phyloP scores from a whole-genome alignment of 805 yeast genomes.

The Millerozyma miso region DNA sequence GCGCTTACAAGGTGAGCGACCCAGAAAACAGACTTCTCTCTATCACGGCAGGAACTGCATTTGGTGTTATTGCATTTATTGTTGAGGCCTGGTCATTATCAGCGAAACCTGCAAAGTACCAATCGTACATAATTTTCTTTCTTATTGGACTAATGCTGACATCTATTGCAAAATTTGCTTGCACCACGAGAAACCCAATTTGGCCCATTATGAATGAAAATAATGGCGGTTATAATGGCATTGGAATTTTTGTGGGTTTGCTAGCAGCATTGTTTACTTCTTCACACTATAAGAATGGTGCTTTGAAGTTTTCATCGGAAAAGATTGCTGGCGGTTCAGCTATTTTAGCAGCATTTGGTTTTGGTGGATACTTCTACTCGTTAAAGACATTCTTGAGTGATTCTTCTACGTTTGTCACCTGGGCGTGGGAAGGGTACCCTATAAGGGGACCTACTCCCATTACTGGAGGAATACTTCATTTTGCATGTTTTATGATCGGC shows the following conservation, averaged over 20 bases:
- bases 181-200: conserved; percentile 84
- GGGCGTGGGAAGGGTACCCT: conserved; percentile 97
- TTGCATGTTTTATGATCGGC: conserved; percentile 58
- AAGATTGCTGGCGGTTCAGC: conserved; percentile 38
- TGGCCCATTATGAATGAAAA: conserved; percentile 90
- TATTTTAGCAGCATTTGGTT: conserved; percentile 56
- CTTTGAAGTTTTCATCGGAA: conserved; percentile 6
- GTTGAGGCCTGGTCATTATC: conserved; percentile 42
- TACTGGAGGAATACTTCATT: conserved; percentile 71
- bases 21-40: conserved; percentile 70
- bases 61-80: conserved; percentile 58
- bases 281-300: conserved; percentile 12
- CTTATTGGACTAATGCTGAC: conserved; percentile 70
- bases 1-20: conserved; percentile 61
- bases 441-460: conserved; percentile 83
- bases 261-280: conserved; percentile 63
- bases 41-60: conserved; percentile 62
- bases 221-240: conserved; percentile 82
- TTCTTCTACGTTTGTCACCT: conserved; percentile 78
- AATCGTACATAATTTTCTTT: conserved; percentile 53
- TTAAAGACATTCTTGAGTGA: conserved; percentile 75
- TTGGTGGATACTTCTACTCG: conserved; percentile 73
- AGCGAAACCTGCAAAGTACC: conserved; percentile 25
- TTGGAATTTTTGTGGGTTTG: conserved; percentile 64
- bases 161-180: conserved; percentile 68